Percentiles rank a stretch among this genome's conserved stretches.
These are phyloP conservation scores for Mycena latifolia DNA, from an alignment of 768 basidiomycete species.

Conservation along the genomic window DNA sequence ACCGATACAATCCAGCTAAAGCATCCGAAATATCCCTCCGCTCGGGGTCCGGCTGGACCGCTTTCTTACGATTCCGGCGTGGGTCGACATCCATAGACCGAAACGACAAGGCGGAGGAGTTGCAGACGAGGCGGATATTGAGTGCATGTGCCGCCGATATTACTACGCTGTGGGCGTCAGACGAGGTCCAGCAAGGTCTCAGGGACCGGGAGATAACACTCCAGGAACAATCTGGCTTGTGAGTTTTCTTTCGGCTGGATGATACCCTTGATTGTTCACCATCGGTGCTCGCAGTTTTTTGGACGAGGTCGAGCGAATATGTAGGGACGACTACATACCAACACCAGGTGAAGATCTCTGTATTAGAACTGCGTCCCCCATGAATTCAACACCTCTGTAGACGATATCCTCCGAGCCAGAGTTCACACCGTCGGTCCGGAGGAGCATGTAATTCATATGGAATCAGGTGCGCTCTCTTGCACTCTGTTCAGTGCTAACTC, in stretches of 20 bases:
- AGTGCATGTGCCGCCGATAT: conserved; percentile 69
- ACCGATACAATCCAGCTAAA: conserved; percentile 51
- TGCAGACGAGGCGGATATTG: conserved; percentile 60
- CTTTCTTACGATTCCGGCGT: conserved; percentile 52
- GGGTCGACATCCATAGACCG: conserved; percentile 38
- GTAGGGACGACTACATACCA: conserved; percentile 64
- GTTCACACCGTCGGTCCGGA: conserved; percentile 75
- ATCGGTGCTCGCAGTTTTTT: conserved; percentile 61
- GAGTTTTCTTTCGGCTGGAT: conserved; percentile 42
- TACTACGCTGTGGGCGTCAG: conserved; percentile 63
- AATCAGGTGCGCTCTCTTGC: conserved; percentile 43
- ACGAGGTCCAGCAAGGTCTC: conserved; percentile 57
- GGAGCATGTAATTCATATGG: conserved; percentile 68
- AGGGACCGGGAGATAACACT: conserved; percentile 57
- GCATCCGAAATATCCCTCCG: conserved; percentile 63
- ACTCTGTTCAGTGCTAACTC: background rate
- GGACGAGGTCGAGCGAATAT: conserved; percentile 65
- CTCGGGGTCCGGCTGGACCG: conserved; percentile 64
- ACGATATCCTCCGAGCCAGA: conserved; percentile 74
- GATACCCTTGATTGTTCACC: too few species aligned
- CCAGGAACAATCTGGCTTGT: conserved; percentile 75
- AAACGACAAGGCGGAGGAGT: conserved; percentile 47
- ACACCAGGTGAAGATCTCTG: conserved; percentile 56
- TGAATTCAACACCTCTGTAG: conserved; percentile 43
- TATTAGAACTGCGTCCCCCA: background rate